A percentile compares a stretch with the other conserved stretches of the same genome.
These are phyloP conservation scores for Mortierella antarctica DNA, from an alignment of 192 early-diverging fungal species.

Conservation along the genomic window DNA sequence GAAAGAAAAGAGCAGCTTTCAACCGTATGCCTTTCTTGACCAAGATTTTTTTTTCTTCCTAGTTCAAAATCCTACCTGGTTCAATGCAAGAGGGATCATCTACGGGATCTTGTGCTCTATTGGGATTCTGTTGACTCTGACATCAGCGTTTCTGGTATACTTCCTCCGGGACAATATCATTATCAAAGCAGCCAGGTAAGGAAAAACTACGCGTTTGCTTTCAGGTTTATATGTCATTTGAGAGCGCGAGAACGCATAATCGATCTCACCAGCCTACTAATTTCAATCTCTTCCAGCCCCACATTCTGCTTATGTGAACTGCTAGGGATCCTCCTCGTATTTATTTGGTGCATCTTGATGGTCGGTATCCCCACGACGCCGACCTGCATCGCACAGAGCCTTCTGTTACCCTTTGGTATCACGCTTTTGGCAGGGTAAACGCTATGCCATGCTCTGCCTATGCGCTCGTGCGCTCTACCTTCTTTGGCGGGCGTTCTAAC, in stretches of 20 bases:
- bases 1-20: background rate
- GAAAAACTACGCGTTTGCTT: background rate
- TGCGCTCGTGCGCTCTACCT: background rate
- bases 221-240: background rate
- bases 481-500: background rate
- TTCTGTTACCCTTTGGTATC: constrained; percentile 40
- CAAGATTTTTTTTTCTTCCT: background rate
- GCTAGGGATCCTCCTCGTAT: constrained; percentile 53
- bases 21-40: background rate
- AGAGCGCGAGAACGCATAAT: background rate
- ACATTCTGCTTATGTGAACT: constrained; percentile 59
- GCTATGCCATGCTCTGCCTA: background rate
- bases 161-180: constrained; percentile 40
- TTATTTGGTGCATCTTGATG: constrained; percentile 34
- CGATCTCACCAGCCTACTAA: background rate
- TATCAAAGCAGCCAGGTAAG: constrained; percentile 60
- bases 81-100: constrained; percentile 30
- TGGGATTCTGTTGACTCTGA: constrained; percentile 38
- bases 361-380: constrained; percentile 46
- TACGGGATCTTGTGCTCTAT: constrained; percentile 24
- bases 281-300: constrained; percentile 26
- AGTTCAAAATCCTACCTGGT: constrained; percentile 26
- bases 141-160: constrained; percentile 35
- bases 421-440: constrained; percentile 27
- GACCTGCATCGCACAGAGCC: constrained; percentile 23